Percentiles rank a stretch among this genome's conserved stretches.
Evolutionary conservation across 306 rosid genomes (phyloP).

Genomic region (Vigna radiata): DNA sequence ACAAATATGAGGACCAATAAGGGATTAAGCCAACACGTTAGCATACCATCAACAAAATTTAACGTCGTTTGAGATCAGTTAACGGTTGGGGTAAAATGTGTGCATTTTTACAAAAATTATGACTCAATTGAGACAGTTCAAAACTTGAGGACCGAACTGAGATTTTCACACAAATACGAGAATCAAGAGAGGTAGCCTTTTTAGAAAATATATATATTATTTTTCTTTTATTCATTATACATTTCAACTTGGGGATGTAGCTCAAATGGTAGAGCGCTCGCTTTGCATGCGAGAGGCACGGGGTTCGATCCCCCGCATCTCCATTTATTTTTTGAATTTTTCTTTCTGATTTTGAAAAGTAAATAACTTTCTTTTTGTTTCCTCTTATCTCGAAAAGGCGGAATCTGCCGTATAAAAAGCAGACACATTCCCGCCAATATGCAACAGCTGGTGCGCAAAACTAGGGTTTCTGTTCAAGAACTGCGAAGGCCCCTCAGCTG

Average conservation of each 20-base stretch:
- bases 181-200: no score
- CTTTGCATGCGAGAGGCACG: constrained; percentile 57
- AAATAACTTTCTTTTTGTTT: neutral
- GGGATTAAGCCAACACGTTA: no score
- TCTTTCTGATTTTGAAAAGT: neutral
- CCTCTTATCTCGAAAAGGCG: neutral
- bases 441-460: constrained; percentile 32
- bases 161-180: no score
- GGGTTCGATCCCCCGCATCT: constrained; percentile 59
- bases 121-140: no score
- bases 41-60: no score
- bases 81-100: no score
- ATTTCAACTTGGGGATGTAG: constrained; percentile 40
- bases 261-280: constrained; percentile 53
- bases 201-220: no score
- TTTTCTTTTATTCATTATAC: fast-evolving
- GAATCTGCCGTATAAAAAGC: neutral
- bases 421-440: constrained; percentile 65
- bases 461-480: constrained; percentile 57
- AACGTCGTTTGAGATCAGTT: no score
- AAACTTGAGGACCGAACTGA: no score
- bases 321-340: neutral
- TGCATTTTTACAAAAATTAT: no score
- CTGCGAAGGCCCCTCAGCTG: neutral
- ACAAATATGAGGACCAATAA: no score